These are phyloP conservation scores for Cucumis sativus DNA, from an alignment of 306 rosid genomes.

Conservation along the genomic window Cucumber_9930_V3 NC_026659.2:30491001-30491500, in stretches of 20 bases:
- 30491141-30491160: slow-evolving; percentile 47
- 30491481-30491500: not conserved
- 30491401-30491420: slow-evolving; percentile 21
- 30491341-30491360: not conserved
- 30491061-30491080: slow-evolving; percentile 14
- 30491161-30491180: slow-evolving; percentile 34
- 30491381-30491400: slow-evolving; percentile 28
- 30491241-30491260: not conserved
- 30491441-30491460: slow-evolving; percentile 17
- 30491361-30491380: slow-evolving; percentile 31
- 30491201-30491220: slow-evolving; percentile 31
- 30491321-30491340: not conserved
- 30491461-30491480: slow-evolving; percentile 16
- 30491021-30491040: slow-evolving; percentile 32
- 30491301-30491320: not conserved
- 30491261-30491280: not conserved
- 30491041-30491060: slow-evolving; percentile 18
- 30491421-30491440: slow-evolving; percentile 15
- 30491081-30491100: slow-evolving; percentile 23
- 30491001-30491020: slow-evolving; percentile 35
- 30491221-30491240: not conserved
- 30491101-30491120: slow-evolving; percentile 37
- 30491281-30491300: not conserved
- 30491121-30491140: slow-evolving; percentile 46
- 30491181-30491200: slow-evolving; percentile 26